Percentiles rank a stretch among this genome's conserved stretches.
phyloP scores from a whole-genome alignment of 2,329 filamentous ascomycete genomes.

The Graphium sp. region DNA sequence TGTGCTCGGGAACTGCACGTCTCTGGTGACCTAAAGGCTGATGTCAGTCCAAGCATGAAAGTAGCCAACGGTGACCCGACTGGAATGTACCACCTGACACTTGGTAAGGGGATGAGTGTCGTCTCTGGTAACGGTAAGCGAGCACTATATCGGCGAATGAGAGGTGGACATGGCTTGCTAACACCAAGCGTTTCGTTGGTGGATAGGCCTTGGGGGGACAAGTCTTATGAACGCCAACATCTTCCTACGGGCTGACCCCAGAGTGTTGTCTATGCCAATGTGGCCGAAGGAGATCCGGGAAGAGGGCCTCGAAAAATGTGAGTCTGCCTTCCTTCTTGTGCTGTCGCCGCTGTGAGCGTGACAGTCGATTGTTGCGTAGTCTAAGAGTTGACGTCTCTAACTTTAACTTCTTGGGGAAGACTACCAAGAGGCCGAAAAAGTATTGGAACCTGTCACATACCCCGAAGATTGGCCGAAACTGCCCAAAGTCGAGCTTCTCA shows the following conservation, averaged over 20 bases:
- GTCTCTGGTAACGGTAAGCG: slow-evolving; percentile 37
- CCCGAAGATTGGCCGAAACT: slow-evolving; percentile 38
- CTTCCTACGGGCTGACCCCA: slow-evolving; percentile 40
- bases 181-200: slow-evolving; percentile 1
- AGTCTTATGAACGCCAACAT: slow-evolving; percentile 53
- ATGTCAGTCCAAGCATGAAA: slow-evolving; percentile 15
- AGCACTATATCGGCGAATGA: neutral
- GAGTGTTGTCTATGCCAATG: slow-evolving; percentile 30
- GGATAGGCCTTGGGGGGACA: slow-evolving; percentile 41
- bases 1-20: slow-evolving; percentile 34
- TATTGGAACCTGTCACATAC: slow-evolving; percentile 42
- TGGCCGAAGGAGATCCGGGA: slow-evolving; percentile 43
- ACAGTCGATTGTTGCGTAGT: too few relatives aligned
- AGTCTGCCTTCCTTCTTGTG: slow-evolving; percentile 11
- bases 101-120: slow-evolving; percentile 47
- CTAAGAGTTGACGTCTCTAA: too few relatives aligned
- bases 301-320: slow-evolving; percentile 28
- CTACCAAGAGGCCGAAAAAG: slow-evolving; percentile 34
- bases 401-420: slow-evolving; percentile 18
- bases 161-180: neutral
- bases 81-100: slow-evolving; percentile 45
- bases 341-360: too few relatives aligned
- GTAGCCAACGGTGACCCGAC: slow-evolving; percentile 32
- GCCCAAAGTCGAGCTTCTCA: slow-evolving; percentile 38
- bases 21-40: slow-evolving; percentile 32